Conservation (phyloP, 2,329 filamentous ascomycete genomes). For the Capronia americana region DNA sequence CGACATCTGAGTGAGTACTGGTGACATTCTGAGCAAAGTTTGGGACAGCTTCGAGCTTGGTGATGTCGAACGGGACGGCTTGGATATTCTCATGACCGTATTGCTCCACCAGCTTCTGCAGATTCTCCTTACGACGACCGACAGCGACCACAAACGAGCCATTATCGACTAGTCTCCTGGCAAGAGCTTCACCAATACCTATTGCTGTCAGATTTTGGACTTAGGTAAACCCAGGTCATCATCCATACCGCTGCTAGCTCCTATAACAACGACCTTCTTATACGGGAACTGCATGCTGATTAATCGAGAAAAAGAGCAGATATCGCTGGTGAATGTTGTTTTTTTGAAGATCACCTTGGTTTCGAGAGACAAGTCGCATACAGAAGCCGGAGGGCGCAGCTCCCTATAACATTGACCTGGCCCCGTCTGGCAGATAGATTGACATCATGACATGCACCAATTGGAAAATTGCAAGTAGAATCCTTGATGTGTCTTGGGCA, state of each 20-base stretch:
- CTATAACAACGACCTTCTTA: slow-evolving; percentile 61
- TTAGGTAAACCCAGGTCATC: not conserved
- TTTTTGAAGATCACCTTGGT: not conserved
- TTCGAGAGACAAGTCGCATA: not conserved
- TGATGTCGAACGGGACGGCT: slow-evolving; percentile 58
- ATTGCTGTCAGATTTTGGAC: not conserved
- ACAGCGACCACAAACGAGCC: slow-evolving; percentile 57
- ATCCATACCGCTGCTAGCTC: slow-evolving; percentile 50
- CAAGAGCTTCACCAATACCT: slow-evolving; percentile 57
- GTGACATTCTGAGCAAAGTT: slow-evolving; percentile 50
- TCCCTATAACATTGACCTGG: not conserved
- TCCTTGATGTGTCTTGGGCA: not conserved
- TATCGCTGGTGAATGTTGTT: not conserved
- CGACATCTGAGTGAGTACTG: slow-evolving; percentile 56
- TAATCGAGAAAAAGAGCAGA: not conserved
- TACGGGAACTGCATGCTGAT: slow-evolving; percentile 49
- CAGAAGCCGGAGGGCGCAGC: not conserved
- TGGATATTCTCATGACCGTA: slow-evolving; percentile 56
- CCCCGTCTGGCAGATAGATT: not conserved
- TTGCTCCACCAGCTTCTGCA: slow-evolving; percentile 56
- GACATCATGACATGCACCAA: slow-evolving; percentile 6
- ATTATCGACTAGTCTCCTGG: slow-evolving; percentile 56
- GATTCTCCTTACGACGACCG: slow-evolving; percentile 59
- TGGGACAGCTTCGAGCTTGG: slow-evolving; percentile 56
- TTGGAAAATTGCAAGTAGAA: not conserved